These are phyloP conservation scores for Polyporus arcularius DNA, from an alignment of 768 basidiomycete species.

Conservation along the genomic window DNA sequence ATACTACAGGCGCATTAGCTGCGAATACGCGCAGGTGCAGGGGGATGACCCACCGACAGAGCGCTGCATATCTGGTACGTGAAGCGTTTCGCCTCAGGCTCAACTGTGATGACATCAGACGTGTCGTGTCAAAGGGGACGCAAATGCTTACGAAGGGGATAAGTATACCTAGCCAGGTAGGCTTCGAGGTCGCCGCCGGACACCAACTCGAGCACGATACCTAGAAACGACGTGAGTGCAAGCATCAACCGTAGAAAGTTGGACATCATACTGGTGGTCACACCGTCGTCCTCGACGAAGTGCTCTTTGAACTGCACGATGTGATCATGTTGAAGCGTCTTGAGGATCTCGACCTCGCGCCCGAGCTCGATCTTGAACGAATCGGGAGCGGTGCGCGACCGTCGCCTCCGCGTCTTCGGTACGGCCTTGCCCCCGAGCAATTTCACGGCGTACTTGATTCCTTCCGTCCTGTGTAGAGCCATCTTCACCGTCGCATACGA, in stretches of 20 bases:
- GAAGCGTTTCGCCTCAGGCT: conserved; percentile 60
- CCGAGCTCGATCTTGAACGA: background rate
- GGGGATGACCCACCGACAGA: conserved; percentile 36
- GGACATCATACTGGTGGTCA: conserved; percentile 49
- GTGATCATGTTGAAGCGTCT: conserved; percentile 72
- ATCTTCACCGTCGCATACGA: conserved; percentile 88
- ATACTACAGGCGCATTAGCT: conserved; percentile 33
- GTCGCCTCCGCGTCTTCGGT: background rate
- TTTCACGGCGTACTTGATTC: conserved; percentile 82
- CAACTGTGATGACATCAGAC: conserved; percentile 33
- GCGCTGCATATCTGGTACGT: conserved; percentile 80
- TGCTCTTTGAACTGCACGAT: conserved; percentile 73
- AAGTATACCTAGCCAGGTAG: conserved; percentile 43
- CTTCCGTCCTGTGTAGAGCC: conserved; percentile 68
- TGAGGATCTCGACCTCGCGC: conserved; percentile 72
- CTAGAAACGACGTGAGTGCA: conserved; percentile 34
- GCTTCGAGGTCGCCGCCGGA: conserved; percentile 90
- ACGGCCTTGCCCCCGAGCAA: conserved; percentile 55
- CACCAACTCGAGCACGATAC: conserved; percentile 80
- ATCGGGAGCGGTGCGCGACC: background rate
- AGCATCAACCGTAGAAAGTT: background rate
- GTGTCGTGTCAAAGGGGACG: background rate
- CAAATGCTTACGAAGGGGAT: background rate
- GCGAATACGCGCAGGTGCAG: background rate
- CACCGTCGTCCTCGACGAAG: conserved; percentile 59